Conservation (phyloP, 306 rosid genomes). For the Sechiopsis laciniata region DNA sequence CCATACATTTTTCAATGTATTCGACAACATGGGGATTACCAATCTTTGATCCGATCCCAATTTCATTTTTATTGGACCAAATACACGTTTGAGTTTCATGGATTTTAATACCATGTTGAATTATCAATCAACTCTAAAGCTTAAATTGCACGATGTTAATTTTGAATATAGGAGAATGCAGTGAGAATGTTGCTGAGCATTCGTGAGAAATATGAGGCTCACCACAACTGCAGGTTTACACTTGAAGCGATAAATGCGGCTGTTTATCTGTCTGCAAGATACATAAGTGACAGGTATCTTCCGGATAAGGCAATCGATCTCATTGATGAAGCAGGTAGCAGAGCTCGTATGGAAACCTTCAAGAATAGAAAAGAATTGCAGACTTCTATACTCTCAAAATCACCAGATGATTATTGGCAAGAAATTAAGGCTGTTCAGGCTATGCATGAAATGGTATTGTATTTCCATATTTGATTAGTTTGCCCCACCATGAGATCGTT, state of each 20-base stretch:
- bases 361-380: slow-evolving; percentile 54
- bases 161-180: slow-evolving; percentile 45
- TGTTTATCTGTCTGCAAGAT: slow-evolving; percentile 76
- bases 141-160: too few species aligned
- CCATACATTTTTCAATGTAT: slow-evolving; percentile 16
- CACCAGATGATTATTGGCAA: slow-evolving; percentile 70
- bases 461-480: slow-evolving; percentile 12
- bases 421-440: slow-evolving; percentile 70
- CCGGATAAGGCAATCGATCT: slow-evolving; percentile 98
- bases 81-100: too few species aligned
- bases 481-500: slow-evolving; percentile 13
- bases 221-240: slow-evolving; percentile 87
- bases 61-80: too few species aligned
- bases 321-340: slow-evolving; percentile 95
- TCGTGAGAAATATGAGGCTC: slow-evolving; percentile 85
- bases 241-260: slow-evolving; percentile 86
- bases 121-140: too few species aligned
- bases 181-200: slow-evolving; percentile 67
- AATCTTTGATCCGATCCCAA: too few species aligned
- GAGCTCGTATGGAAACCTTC: slow-evolving; percentile 74
- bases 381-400: slow-evolving; percentile 49
- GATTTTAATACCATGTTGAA: too few species aligned
- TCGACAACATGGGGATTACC: too few species aligned
- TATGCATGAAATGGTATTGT: slow-evolving; percentile 67
- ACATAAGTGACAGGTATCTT: slow-evolving; percentile 71